Base-by-base conservation (phyloP, 495 filamentous ascomycete species). In the Penicillium fimorum region DNA sequence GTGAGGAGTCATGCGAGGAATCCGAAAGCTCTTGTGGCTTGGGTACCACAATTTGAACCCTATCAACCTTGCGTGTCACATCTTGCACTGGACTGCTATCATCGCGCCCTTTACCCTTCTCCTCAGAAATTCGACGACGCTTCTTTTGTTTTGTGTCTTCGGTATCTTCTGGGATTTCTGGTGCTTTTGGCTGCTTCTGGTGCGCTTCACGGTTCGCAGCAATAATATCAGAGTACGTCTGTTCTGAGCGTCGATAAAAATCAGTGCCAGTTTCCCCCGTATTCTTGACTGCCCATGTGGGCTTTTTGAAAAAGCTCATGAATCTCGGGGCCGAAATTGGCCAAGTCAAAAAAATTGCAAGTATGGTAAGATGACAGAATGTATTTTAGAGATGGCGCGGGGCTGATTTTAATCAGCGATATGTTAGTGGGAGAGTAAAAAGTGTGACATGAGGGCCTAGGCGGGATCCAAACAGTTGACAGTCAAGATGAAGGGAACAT, bases 281-380 rank as follows among this genome's bases (percentile, higher is more conserved):
- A 15, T 72, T 58, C 4, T 69, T 72, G 41, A 68, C 79, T 38
- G 80, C 75, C 70, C 78, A 86, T 1, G 80, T 77, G 27, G 86
- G 84, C 65, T 84, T 86, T 33, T 85, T 90, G 67, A 90, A 90
- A 30, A 91, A 78, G 50, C 76, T 79, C 75, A 86, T 33, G 17
- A 50, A 9, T 17, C 58, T 18, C 22, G 13, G 27, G 11, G 7
- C 15, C 30, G 27, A 5, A n/a, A n/a, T 47, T 30, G 9, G 7
- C 18, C 8, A 12, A 30, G 45, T 47, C 17, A 20, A 32, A 47
- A 22, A 10, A 18, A n/a, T n/a, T 29, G 15, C 44, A 30, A 47
- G 25, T 15, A n/a, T 30, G 3, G 27, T 20, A 30, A 8, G 44
- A 18, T 18, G 44, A 13, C 24, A 1, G 8, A 30, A 11, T 29